These are phyloP conservation scores for Penicillium paneum DNA, from an alignment of 2,329 filamentous ascomycete species.

Conservation along the genomic window DNA sequence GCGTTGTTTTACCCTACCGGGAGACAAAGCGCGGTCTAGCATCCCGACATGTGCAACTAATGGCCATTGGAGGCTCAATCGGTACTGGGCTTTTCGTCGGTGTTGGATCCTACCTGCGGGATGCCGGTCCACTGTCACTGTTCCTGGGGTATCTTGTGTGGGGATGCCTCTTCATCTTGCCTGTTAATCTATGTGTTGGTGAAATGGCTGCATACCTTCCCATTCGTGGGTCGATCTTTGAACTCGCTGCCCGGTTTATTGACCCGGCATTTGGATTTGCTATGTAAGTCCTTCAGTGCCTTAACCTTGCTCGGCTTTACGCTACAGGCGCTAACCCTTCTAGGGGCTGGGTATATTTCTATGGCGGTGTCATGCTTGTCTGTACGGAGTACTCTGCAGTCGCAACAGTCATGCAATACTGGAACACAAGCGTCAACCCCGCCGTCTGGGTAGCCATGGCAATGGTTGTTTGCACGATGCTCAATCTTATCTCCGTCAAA, in stretches of 20 bases:
- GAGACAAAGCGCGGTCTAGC: conserved; percentile 36
- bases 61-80: conserved; percentile 42
- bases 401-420: conserved; percentile 46
- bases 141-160: conserved; percentile 39
- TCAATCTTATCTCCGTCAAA: conserved; percentile 68
- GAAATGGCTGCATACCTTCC: conserved; percentile 34
- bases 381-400: conserved; percentile 49
- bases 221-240: conserved; percentile 48
- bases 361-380: conserved; percentile 45
- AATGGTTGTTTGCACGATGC: conserved; percentile 44
- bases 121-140: conserved; percentile 35
- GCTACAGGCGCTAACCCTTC: background rate
- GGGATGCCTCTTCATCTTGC: conserved; percentile 33
- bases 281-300: conserved; percentile 19
- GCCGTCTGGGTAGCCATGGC: conserved; percentile 45
- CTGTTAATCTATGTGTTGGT: conserved; percentile 31
- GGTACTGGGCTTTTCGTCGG: conserved; percentile 37
- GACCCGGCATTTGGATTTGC: conserved; percentile 48
- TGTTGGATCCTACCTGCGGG: conserved; percentile 33
- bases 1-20: conserved; percentile 14
- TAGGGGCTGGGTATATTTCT: conserved; percentile 47
- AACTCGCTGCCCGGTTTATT: conserved; percentile 49
- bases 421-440: conserved; percentile 43
- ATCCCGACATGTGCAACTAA: conserved; percentile 42
- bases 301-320: background rate